A percentile compares a stretch with the other conserved stretches of the same genome.
These are phyloP conservation scores for Gossypium bickii DNA, from an alignment of 345 rosid genomes.

Conservation along the genomic window DNA sequence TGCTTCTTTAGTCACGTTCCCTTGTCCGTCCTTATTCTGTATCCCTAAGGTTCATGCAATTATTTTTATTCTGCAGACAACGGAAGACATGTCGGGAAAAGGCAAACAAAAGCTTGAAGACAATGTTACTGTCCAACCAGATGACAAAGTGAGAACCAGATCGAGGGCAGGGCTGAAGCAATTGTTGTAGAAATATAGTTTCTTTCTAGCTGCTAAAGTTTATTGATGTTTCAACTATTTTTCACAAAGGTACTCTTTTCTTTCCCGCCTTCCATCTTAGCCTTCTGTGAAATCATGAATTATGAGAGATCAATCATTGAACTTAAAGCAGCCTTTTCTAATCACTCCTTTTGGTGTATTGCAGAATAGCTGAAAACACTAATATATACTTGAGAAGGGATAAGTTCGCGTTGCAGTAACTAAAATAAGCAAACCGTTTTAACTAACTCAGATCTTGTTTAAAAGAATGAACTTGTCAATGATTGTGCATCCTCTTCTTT, in stretches of 20 bases:
- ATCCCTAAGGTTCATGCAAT: not conserved
- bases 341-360: not conserved
- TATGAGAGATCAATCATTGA: not conserved
- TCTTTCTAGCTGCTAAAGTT: slow-evolving; percentile 2
- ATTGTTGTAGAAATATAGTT: slow-evolving; percentile 19
- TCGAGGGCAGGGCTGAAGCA: slow-evolving; percentile 26
- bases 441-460: not conserved
- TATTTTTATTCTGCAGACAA: slow-evolving; percentile 14
- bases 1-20: not conserved
- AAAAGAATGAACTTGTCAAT: not conserved
- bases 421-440: not conserved
- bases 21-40: not conserved
- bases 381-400: not conserved
- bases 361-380: slow-evolving; percentile 3
- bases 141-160: slow-evolving; percentile 14
- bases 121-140: slow-evolving; percentile 10
- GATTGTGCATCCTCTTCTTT: not conserved
- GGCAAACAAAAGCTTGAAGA: slow-evolving; percentile 11
- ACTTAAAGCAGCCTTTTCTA: not conserved
- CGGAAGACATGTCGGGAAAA: slow-evolving; percentile 2
- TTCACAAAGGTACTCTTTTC: slow-evolving; percentile 7
- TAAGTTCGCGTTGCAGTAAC: not conserved
- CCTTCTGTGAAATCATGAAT: not conserved
- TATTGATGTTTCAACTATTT: not conserved
- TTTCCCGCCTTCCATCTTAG: not conserved